Evolutionary conservation across 73 alveolate species (phyloP).

Genomic region (Paramecium pentaurelia): DNA sequence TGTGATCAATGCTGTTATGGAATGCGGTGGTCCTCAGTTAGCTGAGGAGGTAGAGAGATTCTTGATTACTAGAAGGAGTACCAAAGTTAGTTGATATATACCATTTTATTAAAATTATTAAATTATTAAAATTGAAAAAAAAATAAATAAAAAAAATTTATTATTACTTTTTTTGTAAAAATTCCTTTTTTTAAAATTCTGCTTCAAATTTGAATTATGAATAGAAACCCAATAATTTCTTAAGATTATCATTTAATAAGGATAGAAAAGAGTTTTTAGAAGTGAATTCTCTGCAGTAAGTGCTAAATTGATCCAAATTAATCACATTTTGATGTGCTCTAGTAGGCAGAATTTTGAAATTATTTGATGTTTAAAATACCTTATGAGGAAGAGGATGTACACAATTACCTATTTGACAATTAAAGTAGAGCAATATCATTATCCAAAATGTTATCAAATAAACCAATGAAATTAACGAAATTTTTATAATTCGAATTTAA

Average conservation of each 20-base stretch:
- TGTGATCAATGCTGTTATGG: constrained; percentile 5
- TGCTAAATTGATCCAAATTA: background rate
- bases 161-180: constrained; percentile 5
- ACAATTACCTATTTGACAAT: background rate
- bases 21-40: constrained; percentile 3
- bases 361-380: background rate
- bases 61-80: background rate
- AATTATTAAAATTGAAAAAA: background rate
- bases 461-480: constrained; percentile 19
- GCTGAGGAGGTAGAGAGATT: background rate
- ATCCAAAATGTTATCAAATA: background rate
- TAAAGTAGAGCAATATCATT: background rate
- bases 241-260: background rate
- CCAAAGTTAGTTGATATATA: background rate
- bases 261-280: background rate
- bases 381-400: background rate
- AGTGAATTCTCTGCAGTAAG: background rate
- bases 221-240: background rate
- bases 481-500: background rate
- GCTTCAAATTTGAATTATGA: background rate
- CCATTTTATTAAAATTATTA: background rate
- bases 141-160: background rate
- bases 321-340: background rate
- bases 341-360: background rate
- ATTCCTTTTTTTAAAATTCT: background rate